These are phyloP conservation scores for Gossypium mustelinum DNA, from an alignment of 345 rosid species.

Conservation along the genomic window DNA sequence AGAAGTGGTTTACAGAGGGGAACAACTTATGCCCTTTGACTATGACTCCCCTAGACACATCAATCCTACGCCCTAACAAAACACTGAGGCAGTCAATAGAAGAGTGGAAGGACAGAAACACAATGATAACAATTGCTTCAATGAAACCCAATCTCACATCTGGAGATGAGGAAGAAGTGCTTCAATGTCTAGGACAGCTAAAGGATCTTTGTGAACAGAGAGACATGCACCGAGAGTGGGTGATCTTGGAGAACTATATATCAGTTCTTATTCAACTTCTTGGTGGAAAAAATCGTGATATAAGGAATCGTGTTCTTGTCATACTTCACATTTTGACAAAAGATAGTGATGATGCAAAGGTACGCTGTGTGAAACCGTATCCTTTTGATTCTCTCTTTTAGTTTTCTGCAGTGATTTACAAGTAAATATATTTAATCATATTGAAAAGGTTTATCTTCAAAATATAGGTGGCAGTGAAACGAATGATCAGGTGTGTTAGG, in stretches of 20 bases:
- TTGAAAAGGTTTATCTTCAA: neutral
- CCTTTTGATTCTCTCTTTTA: neutral
- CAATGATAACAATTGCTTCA: constrained; percentile 58
- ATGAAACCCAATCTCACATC: constrained; percentile 44
- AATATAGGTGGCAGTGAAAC: neutral
- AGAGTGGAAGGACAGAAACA: constrained; percentile 76
- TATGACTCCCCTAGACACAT: constrained; percentile 40
- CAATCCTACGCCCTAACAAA: constrained; percentile 61
- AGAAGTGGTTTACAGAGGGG: constrained; percentile 63
- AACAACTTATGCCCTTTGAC: constrained; percentile 60
- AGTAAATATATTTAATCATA: constrained; percentile 8
- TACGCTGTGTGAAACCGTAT: constrained; percentile 19
- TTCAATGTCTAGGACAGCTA: constrained; percentile 43
- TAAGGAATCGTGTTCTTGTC: constrained; percentile 37
- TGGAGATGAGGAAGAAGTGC: constrained; percentile 46
- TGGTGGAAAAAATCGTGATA: constrained; percentile 36
- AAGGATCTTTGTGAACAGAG: constrained; percentile 52
- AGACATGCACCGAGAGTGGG: constrained; percentile 63
- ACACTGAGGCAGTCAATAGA: constrained; percentile 65
- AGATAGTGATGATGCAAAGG: constrained; percentile 63
- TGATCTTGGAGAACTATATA: constrained; percentile 53
- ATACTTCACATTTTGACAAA: constrained; percentile 45
- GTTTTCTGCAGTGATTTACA: neutral
- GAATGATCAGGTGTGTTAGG: neutral
- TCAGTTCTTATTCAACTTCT: constrained; percentile 47